Base-by-base conservation (phyloP, 805 yeast species). In the Trichomonascus vanleenenianus region DNA sequence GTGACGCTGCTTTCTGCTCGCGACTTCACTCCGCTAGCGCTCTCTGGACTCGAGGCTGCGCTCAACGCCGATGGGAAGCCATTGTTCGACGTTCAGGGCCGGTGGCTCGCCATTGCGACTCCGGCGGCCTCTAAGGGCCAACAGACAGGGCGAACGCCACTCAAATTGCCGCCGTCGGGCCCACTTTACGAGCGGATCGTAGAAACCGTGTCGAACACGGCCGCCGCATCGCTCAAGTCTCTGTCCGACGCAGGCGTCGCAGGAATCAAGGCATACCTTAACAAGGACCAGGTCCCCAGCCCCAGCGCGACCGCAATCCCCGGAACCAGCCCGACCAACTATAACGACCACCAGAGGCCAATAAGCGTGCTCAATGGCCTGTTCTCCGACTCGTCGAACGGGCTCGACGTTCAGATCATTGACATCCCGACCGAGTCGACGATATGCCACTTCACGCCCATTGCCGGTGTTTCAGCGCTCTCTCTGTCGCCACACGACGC, bases 401-500 rank as follows among this genome's bases (percentile, higher is more conserved):
- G 22, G 20, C n/a, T 18, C 15, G 30, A 12, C 15, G 31, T 32
- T 14, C 65, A 74, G 15, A 54, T 79, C 19, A 49, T 78, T 19
- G 83, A 80, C 52, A 59, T 81, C 27, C 47, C 59, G 2, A 65
- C 69, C 27, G 69, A 64, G 40, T 59, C 61, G 46, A 63, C 66
- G 2, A 47, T 71, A 16, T 64, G 67, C 19, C 53, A 69, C 8
- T 79, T 82, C 58, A 69, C 72, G 36, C 78, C 85, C 0, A 78
- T 83, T 0, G 78, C 75, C 16, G 85, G 85, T 0, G 71, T 82
- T 25, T 78, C 86, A 0, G 62, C 70, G 19, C 57, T 83, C 1
- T 76, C 83, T 1, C 56, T 82, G 5, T 79, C 83, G 0, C 83
- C 85, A 0, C 76, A 71, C 57, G 85, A 81, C 55, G 56, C 75